Evolutionary conservation across 495 filamentous ascomycete genomes (phyloP), one percentile per base, ranked within the genome.

Genomic region (Poronia punctata): DNA sequence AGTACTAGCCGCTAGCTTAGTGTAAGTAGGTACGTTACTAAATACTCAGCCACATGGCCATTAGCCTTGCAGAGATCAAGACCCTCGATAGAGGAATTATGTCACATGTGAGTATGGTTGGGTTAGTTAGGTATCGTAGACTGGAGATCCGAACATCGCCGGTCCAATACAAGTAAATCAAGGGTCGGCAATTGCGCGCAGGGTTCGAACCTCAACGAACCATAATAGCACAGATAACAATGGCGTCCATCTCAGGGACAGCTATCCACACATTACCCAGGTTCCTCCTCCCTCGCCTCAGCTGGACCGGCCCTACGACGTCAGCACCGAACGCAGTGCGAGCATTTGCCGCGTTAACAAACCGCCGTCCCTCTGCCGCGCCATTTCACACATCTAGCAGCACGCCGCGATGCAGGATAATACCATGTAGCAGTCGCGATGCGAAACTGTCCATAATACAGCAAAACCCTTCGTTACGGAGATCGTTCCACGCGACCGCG

Each of bases 401-500:
- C 10, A 18, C 28, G 2, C 10, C 28, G 7, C 26, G 28, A 19
- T 33, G 27, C 17, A 19, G 25, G 8, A 25, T 31, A n/a, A n/a
- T n/a, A n/a, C 1, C 14, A 29, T 23, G 46, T 27, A 33, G 29
- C 18, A 10, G 28, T 15, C 35, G 28, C 26, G 17, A 29, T 25
- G 9, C 28, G n/a, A 50, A 35, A 18, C 40, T 29, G 15, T 44
- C 37, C 35, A 32, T 53, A 27, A 18, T 60, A 32, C 48, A 48
- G 21, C 51, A 43, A 32, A 49, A 56, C 43, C 59, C 51, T 1
- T 23, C 30, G 5, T 43, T 65, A 10, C 49, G 59, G 14, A 61
- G 75, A 22, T 54, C 68, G n/a, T 96, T 98, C 63, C 84, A 85
- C 58, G 74, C 79, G 7, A 82, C 84, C 0, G 62, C 77, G 1